Base-by-base conservation (phyloP, 176 grass and related monocot genomes). In the Hsuehochloa calcarea region DNA sequence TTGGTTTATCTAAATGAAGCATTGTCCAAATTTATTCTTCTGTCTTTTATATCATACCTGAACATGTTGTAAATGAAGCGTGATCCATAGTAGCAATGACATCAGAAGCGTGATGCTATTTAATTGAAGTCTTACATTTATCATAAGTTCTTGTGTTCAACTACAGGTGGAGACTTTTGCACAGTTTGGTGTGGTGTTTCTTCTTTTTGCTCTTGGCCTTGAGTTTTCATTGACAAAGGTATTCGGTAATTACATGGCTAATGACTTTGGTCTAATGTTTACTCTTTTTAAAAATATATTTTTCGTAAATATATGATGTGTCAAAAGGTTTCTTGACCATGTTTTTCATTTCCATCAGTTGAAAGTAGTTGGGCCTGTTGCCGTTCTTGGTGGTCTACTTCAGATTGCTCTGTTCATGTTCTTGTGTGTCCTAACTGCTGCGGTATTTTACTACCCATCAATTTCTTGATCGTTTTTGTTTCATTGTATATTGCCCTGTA, bases 121-220 rank as follows among this genome's bases (percentile, higher is more conserved):
- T 74, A 59, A 79, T 67, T 66, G 60, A 67, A n/a, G 29, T 67
- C 3, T 16, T 46, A 23, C 62, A 50, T 68, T 65, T 78, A 73
- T 80, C 35, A 38, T 84, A 3, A 92, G 70, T 67, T 71, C 6
- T 55, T 81, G 20, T 72, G 61, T 90, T 70, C 67, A 77, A 74
- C 69, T 90, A 56, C 75, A 99, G 97, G 97, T 99, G 81, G 97
- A 99, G 85, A 99, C 97, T 54, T 91, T 99, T 92, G 97, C 97
- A 61, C 97, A 99, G 8, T 99, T 99, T 92, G 97, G 97, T 84
- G 97, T 99, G 51, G 93, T 96, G 14, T 99, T 99, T 99, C 97
- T 99, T 71, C 97, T 99, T 80, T 99, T 99, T 38, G 97, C 97
- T 65, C 85, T 99, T 55, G 97, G 97, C 66, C 97, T 99, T 23